Evolutionary conservation across 208 protist species (phyloP).

Genomic region (Acanthamoeba rhysodes): DNA sequence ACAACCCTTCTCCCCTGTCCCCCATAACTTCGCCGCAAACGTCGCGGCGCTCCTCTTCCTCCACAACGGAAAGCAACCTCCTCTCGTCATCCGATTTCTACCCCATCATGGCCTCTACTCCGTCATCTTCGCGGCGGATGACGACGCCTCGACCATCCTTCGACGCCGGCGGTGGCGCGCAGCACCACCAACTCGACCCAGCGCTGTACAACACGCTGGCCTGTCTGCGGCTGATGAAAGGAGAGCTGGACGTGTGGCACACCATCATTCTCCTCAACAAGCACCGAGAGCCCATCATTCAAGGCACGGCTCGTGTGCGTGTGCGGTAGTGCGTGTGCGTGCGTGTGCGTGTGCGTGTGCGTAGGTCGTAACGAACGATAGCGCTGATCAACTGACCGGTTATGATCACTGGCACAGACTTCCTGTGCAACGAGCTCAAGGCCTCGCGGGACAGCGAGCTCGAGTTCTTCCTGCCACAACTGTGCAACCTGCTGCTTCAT

Average conservation of each 20-base stretch:
- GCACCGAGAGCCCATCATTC: neutral
- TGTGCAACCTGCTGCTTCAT: constrained; percentile 56
- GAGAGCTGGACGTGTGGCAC: constrained; percentile 50
- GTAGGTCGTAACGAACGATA: neutral
- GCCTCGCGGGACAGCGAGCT: constrained; percentile 4
- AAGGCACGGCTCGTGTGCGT: neutral
- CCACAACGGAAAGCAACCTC: neutral
- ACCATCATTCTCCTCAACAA: neutral
- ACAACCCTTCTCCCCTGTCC: constrained; percentile 7
- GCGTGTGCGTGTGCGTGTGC: neutral
- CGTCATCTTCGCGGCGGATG: neutral
- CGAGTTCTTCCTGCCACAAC: constrained; percentile 66
- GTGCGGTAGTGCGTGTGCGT: neutral
- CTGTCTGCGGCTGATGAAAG: constrained; percentile 41
- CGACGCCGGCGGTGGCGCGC: neutral
- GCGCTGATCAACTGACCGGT: neutral
- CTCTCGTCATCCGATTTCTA: neutral
- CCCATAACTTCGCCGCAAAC: neutral
- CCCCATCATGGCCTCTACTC: neutral
- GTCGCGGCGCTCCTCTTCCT: neutral
- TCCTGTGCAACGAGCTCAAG: constrained; percentile 48
- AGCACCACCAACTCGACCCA: neutral
- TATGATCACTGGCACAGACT: neutral
- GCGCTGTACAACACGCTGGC: neutral
- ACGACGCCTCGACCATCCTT: neutral